Evolutionary conservation across 1,284 basidiomycete genomes (phyloP).

Genomic region (Mycosarcoma mackinlayi): DNA sequence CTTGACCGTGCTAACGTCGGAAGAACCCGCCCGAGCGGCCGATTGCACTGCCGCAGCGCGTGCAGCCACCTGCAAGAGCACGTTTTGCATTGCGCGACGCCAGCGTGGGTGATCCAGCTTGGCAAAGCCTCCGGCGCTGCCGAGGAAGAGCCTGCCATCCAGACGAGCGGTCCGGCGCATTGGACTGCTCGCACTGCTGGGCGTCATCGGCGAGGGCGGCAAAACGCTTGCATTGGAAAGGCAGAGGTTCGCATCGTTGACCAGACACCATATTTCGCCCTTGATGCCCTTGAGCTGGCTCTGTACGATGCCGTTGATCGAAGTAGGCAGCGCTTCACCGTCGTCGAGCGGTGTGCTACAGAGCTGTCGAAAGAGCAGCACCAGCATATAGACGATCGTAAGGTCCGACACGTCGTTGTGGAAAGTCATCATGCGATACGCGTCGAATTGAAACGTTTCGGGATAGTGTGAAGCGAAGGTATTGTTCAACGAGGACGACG

Average conservation of each 20-base stretch:
- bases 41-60: constrained; percentile 70
- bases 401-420: constrained; percentile 80
- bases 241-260: constrained; percentile 71
- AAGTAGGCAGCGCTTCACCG: constrained; percentile 65
- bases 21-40: constrained; percentile 23
- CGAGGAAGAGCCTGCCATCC: constrained; percentile 30
- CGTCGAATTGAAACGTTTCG: constrained; percentile 86
- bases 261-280: constrained; percentile 80
- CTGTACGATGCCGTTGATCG: constrained; percentile 36
- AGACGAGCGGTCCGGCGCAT: constrained; percentile 6
- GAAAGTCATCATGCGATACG: constrained; percentile 77
- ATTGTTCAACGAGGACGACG: constrained; percentile 54
- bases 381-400: constrained; percentile 80
- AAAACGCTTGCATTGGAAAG: constrained; percentile 25
- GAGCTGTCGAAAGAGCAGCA: constrained; percentile 81
- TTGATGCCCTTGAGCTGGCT: constrained; percentile 69
- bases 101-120: constrained; percentile 71
- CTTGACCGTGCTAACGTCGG: constrained; percentile 19
- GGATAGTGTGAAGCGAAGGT: constrained; percentile 53
- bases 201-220: constrained; percentile 4
- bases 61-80: constrained; percentile 77
- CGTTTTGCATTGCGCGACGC: constrained; percentile 73
- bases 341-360: constrained; percentile 72
- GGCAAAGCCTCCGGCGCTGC: constrained; percentile 46
- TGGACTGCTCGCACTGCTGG: constrained; percentile 1